phyloP scores from a whole-genome alignment of 2,329 filamentous ascomycete genomes.

The Stemphylium vesicarium region DNA sequence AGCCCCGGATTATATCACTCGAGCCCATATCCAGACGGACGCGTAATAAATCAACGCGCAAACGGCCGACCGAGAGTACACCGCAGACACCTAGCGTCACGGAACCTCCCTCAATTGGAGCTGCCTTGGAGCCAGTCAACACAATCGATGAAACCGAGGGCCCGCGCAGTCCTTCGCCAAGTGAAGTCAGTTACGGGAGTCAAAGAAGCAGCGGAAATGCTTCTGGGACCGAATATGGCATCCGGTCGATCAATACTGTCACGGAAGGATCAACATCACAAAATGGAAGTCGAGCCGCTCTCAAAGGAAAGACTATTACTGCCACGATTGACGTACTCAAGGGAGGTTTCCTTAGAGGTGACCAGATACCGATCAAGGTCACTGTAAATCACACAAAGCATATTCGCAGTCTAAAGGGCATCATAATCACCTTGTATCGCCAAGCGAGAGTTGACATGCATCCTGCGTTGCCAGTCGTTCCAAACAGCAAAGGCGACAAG shows the following conservation, averaged over 20 bases:
- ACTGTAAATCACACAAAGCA: constrained; percentile 86
- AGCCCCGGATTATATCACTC: constrained; percentile 81
- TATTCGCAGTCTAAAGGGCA: constrained; percentile 88
- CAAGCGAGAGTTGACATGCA: constrained; percentile 89
- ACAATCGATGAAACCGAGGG: constrained; percentile 41
- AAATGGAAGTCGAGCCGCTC: constrained; percentile 58
- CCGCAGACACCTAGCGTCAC: constrained; percentile 22
- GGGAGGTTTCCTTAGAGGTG: constrained; percentile 84
- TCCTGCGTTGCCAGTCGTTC: constrained; percentile 65
- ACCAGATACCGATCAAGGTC: constrained; percentile 79
- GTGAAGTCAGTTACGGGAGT: constrained; percentile 56
- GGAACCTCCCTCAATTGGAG: constrained; percentile 29
- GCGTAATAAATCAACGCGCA: constrained; percentile 61
- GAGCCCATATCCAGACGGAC: constrained; percentile 80
- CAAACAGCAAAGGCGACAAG: constrained; percentile 70
- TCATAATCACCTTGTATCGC: constrained; percentile 90
- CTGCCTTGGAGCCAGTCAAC: constrained; percentile 28
- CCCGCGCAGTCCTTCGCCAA: constrained; percentile 54
- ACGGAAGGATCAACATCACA: constrained; percentile 51
- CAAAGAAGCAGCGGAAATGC: constrained; percentile 64
- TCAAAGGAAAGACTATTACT: constrained; percentile 78
- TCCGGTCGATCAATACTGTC: constrained; percentile 50
- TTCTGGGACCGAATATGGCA: constrained; percentile 52
- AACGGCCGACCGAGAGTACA: constrained; percentile 23
- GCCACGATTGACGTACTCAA: constrained; percentile 83